Evolutionary conservation across 345 rosid species (phyloP).

Genomic region (Salix brachista): DNA sequence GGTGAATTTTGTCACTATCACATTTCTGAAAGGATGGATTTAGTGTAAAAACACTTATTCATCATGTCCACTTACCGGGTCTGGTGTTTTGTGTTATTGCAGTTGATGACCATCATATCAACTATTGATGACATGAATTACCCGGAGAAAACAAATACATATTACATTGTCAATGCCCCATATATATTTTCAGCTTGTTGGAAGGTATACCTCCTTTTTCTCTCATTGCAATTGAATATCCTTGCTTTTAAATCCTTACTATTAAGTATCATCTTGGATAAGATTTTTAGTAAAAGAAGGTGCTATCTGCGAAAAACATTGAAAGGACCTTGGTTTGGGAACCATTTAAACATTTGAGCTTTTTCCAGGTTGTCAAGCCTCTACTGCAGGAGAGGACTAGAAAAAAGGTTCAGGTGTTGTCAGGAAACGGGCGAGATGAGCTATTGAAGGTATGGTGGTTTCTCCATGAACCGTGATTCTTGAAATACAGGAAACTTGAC

Average conservation of each 20-base stretch:
- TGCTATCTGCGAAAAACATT: not conserved
- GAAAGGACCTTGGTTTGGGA: not conserved
- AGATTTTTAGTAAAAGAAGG: not conserved
- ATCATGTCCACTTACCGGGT: not conserved
- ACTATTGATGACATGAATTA: constrained; percentile 90
- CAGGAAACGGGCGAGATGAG: constrained; percentile 77
- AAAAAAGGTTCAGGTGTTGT: constrained; percentile 69
- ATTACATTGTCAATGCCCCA: constrained; percentile 85
- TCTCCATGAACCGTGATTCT: not conserved
- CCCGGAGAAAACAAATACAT: constrained; percentile 87
- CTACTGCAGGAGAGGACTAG: constrained; percentile 92
- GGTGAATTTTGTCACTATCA: not conserved
- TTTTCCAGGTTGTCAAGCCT: constrained; percentile 79
- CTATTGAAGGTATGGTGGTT: constrained; percentile 55
- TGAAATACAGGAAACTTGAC: constrained; percentile 3
- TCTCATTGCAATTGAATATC: not conserved
- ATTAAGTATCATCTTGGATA: not conserved
- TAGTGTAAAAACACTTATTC: not conserved
- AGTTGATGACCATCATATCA: constrained; percentile 79
- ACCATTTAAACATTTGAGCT: constrained; percentile 2
- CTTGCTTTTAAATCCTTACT: not conserved
- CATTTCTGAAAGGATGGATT: not conserved
- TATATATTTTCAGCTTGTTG: constrained; percentile 92
- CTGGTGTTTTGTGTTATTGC: constrained; percentile 27
- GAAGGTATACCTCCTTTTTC: constrained; percentile 46